Evolutionary conservation across 2,329 filamentous ascomycete species (phyloP), one percentile per base, ranked within the genome.

Genomic region (Talaromyces sp.): DNA sequence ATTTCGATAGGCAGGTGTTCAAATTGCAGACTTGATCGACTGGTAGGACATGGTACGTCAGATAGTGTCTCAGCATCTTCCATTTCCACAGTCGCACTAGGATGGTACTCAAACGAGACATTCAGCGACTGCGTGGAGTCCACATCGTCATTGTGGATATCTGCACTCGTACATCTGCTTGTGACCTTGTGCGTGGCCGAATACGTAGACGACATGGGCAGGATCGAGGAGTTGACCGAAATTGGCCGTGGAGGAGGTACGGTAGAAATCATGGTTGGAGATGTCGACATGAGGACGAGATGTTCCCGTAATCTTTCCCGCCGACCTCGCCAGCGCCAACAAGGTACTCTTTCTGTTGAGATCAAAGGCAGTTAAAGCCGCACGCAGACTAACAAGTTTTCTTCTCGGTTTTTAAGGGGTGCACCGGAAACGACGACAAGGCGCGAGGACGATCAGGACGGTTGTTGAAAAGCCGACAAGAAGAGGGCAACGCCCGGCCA

Each of bases 1-100:
- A 91, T 88, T 71, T 91, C 88, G 59, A 83, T 81, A 1, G 89
- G 88, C 1, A 90, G 76, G 63, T 84, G 66, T 50, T 70, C 64
- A 46, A 76, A 72, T 7, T 62, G 65, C 10, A 68, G 52, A 26
- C 62, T 63, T 14, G 65, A 64, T 57, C 62, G 63, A 60, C 52
- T 62, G 35, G 57, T 50, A 31, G 56, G 57, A 21, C 51, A 49
- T 11, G 60, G 31, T 29, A 60, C 52, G 21, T 66, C 58, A 49
- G 57, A 13, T 62, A 60, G 27, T 38, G 65, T 56, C 31, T 65
- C 66, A 27, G 62, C 62, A 63, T 71, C 71, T 57, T 66, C 67
- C 64, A 68, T 69, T 56, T 69, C 64, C 56, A 66, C 64, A 64
- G 69, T 64, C 59, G 64, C 60, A 46, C 61, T 59, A 31, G 60